Evolutionary conservation across 106 monocot genomes (phyloP).

Genomic region (Apostasia ramifera): DNA sequence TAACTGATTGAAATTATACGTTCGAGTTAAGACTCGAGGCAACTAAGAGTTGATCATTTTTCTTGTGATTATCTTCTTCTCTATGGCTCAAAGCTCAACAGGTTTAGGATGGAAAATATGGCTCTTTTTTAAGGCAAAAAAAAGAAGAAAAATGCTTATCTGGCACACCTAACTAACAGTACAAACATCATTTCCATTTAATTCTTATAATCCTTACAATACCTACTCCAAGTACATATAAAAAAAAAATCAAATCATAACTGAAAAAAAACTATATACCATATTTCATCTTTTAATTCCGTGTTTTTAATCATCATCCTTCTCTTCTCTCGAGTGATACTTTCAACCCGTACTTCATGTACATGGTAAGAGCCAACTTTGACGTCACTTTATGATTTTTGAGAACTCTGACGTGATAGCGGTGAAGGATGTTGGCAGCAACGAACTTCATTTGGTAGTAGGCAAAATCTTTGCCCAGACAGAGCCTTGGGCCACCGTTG

Average conservation of each 20-base stretch:
- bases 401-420: slow-evolving; percentile 69
- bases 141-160: too few relatives aligned
- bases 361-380: slow-evolving; percentile 89
- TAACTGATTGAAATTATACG: too few relatives aligned
- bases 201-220: background rate
- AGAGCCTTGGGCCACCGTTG: slow-evolving; percentile 90
- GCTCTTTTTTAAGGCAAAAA: too few relatives aligned
- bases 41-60: too few relatives aligned
- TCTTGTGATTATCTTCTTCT: too few relatives aligned
- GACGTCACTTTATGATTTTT: slow-evolving; percentile 56
- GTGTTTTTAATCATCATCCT: background rate
- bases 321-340: slow-evolving; percentile 46
- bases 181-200: background rate
- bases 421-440: slow-evolving; percentile 58
- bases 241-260: background rate
- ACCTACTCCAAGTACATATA: background rate
- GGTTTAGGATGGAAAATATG: too few relatives aligned
- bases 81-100: too few relatives aligned
- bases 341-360: slow-evolving; percentile 85
- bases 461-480: slow-evolving; percentile 91
- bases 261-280: background rate
- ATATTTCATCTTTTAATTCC: background rate
- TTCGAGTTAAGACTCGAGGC: too few relatives aligned
- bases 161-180: background rate
- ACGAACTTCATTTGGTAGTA: slow-evolving; percentile 92